These are phyloP conservation scores for Cytospora piceae DNA, from an alignment of 2,329 filamentous ascomycete species.

Conservation along the genomic window DNA sequence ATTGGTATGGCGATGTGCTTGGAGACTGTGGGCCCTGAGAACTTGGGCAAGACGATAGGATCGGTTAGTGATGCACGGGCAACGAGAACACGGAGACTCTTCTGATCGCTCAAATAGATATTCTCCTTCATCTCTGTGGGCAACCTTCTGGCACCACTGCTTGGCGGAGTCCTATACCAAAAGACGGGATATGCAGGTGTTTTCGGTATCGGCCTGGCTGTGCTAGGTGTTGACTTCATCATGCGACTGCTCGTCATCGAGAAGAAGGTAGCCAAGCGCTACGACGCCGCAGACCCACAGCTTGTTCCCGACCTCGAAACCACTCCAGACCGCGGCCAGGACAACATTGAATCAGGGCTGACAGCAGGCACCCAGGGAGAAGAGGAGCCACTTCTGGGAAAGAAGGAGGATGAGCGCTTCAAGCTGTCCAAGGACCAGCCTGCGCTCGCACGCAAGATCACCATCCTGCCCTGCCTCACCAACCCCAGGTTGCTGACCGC, in stretches of 20 bases:
- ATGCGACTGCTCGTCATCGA: constrained; percentile 66
- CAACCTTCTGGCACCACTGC: constrained; percentile 57
- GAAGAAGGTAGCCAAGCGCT: constrained; percentile 58
- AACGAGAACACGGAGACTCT: not conserved
- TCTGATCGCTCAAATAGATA: constrained; percentile 41
- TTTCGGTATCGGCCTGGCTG: constrained; percentile 57
- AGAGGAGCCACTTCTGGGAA: constrained; percentile 45
- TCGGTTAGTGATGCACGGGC: constrained; percentile 43
- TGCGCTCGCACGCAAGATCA: constrained; percentile 45
- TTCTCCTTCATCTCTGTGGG: constrained; percentile 64
- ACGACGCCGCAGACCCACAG: constrained; percentile 32
- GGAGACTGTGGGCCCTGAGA: constrained; percentile 58
- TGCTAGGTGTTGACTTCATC: constrained; percentile 61
- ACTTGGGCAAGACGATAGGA: constrained; percentile 65
- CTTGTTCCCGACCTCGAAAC: constrained; percentile 13
- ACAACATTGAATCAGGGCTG: not conserved
- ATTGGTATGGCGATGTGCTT: constrained; percentile 61
- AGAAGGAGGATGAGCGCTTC: constrained; percentile 42
- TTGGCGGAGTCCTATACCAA: constrained; percentile 64
- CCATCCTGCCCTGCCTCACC: constrained; percentile 50
- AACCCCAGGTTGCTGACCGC: constrained; percentile 46
- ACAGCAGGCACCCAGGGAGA: constrained; percentile 37
- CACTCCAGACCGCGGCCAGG: constrained; percentile 24
- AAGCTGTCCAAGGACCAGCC: constrained; percentile 47
- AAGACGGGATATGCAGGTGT: constrained; percentile 62